Evolutionary conservation across 2,329 filamentous ascomycete genomes (phyloP).

Genomic region (Ascocoryne sarcoides): DNA sequence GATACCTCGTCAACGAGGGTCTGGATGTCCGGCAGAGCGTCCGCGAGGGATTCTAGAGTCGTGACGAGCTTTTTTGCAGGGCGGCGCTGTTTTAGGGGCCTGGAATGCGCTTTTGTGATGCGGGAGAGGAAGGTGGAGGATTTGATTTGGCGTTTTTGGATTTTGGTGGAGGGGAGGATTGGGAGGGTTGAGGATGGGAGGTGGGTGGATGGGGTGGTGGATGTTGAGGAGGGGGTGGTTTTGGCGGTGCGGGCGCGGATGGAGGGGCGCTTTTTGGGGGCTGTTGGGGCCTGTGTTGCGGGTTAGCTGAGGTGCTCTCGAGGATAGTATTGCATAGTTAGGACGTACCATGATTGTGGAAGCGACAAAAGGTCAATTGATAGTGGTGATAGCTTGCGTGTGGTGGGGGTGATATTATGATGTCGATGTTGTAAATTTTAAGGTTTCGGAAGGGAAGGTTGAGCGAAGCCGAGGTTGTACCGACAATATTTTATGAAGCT

Average conservation of each 20-base stretch:
- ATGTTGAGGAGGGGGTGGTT: slow-evolving; percentile 42
- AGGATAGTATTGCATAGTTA: no score
- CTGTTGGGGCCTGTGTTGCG: slow-evolving; percentile 34
- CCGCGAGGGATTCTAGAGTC: slow-evolving; percentile 65
- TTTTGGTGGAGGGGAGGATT: slow-evolving; percentile 53
- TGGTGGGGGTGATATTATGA: background rate
- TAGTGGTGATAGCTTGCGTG: background rate
- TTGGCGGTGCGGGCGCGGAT: slow-evolving; percentile 46
- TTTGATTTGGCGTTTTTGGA: slow-evolving; percentile 75
- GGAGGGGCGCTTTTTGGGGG: slow-evolving; percentile 44
- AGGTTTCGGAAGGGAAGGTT: slow-evolving; percentile 6
- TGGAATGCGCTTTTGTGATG: slow-evolving; percentile 53
- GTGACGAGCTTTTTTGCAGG: slow-evolving; percentile 71
- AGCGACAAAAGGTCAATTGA: no score
- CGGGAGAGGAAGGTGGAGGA: slow-evolving; percentile 71
- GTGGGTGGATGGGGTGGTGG: slow-evolving; percentile 29
- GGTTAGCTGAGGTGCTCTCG: no score
- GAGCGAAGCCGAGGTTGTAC: slow-evolving; percentile 1
- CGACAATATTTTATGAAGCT: slow-evolving; percentile 5
- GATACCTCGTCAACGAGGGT: slow-evolving; percentile 24
- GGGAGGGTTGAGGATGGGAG: slow-evolving; percentile 46
- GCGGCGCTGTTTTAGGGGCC: slow-evolving; percentile 51
- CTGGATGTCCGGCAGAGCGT: slow-evolving; percentile 60
- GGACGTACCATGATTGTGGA: slow-evolving; percentile 15
- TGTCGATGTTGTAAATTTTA: slow-evolving; percentile 1